These are phyloP conservation scores for Tuber melanosporum DNA, from an alignment of 495 filamentous ascomycete species.

Conservation along the genomic window DNA sequence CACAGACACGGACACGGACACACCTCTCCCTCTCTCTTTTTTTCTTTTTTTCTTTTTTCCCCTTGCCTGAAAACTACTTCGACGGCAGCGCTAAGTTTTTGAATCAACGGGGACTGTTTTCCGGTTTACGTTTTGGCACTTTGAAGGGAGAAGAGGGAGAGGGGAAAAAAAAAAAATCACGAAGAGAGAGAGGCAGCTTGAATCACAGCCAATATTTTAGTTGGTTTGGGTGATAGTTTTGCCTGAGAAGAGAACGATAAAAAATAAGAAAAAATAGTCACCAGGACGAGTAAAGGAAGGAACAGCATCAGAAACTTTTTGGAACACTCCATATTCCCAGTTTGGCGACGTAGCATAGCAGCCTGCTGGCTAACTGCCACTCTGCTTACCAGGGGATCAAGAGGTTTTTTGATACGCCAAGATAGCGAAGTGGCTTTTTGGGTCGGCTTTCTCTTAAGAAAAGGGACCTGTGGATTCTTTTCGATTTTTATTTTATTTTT, in stretches of 20 bases:
- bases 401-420: neutral
- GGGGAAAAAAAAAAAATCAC: neutral
- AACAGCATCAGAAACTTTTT: neutral
- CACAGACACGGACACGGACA: neutral
- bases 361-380: neutral
- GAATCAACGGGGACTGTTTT: constrained; percentile 25
- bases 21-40: neutral
- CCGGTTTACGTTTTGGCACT: constrained; percentile 37
- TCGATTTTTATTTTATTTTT: constrained; percentile 3
- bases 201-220: neutral
- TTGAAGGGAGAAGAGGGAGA: neutral
- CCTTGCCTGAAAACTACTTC: neutral
- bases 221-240: neutral
- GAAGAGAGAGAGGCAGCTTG: neutral
- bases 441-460: neutral
- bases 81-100: constrained; percentile 16
- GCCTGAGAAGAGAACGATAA: neutral
- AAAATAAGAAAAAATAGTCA: neutral
- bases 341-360: constrained; percentile 3
- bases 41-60: neutral
- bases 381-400: neutral
- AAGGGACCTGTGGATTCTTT: neutral
- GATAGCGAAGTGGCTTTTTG: neutral
- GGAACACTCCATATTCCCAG: neutral
- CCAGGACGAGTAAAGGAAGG: neutral